phyloP scores from a whole-genome alignment of 2,329 filamentous ascomycete genomes.

The Lecanoromycetidae sp. region DNA sequence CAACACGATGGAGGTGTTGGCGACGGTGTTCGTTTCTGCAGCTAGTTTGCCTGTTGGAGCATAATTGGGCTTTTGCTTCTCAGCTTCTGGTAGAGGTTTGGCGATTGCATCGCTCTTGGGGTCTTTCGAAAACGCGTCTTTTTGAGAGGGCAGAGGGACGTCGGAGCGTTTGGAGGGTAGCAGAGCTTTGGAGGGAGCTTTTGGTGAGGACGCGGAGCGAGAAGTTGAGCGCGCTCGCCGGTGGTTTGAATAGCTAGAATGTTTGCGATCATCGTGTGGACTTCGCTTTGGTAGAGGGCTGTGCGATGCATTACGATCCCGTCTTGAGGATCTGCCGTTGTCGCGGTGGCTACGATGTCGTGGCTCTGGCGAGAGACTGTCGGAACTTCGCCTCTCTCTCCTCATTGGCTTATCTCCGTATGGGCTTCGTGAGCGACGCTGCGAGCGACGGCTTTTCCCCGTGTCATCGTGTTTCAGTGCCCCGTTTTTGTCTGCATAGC shows the following conservation, averaged over 20 bases:
- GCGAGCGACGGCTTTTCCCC: neutral
- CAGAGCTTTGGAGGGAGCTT: neutral
- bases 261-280: neutral
- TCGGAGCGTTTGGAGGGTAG: constrained; percentile 23
- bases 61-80: constrained; percentile 84
- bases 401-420: neutral
- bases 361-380: neutral
- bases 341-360: neutral
- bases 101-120: constrained; percentile 20
- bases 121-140: constrained; percentile 31
- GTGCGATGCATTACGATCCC: neutral
- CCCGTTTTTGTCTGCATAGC: neutral
- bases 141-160: constrained; percentile 35
- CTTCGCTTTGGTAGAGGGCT: constrained; percentile 1
- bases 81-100: constrained; percentile 29
- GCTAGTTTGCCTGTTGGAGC: constrained; percentile 68
- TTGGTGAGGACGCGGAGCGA: neutral
- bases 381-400: neutral
- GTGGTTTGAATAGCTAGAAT: neutral
- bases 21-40: constrained; percentile 74
- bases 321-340: neutral
- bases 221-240: neutral
- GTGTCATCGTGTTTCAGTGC: neutral
- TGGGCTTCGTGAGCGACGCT: constrained; percentile 1
- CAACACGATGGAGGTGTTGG: constrained; percentile 63